Evolutionary conservation across 164 flowering plant genomes (phyloP), one percentile per base, ranked within the genome.

Genomic region (Aristolochia contorta): DNA sequence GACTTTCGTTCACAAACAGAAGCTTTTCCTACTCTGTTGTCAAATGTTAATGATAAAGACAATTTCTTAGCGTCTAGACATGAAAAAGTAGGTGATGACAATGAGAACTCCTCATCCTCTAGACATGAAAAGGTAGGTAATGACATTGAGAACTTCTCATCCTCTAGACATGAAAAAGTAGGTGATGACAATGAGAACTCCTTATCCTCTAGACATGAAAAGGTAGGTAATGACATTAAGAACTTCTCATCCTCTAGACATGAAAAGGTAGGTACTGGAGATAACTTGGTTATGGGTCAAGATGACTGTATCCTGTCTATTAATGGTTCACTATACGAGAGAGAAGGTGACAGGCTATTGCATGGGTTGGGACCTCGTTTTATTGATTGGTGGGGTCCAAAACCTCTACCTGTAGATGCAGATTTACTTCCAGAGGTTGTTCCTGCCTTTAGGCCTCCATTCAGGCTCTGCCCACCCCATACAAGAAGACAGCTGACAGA

Each of bases 291-390:
- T 49, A 53, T 54, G 47, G 68, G 57, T 47, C 59, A 62, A 43
- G 52, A 54, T 65, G 56, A 37, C 19, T 63, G 32, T 56, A 58
- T 19, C 30, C 56, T 61, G 56, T 60, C 73, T 58, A 60, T 73
- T 16, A 69, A 53, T 55, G 74, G 82, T 15, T 78, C 94, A 32
- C 60, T 92, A 54, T 92, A 69, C 74, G 91, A 87, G 77, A 83
- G 93, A 61, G 98, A 92, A 79, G 78, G 75, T 65, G 85, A 93
- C 64, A 83, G 99, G 71, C 70, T 93, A 71, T 72, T 93, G 81
- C 87, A 90, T 65, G 99, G 84, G n/a, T 75, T 93, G 57, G 99
- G 99, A 27, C 99, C 99, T 67, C 97, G 96, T 27, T 93, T 73
- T 59, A 65, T 79, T 69, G 96, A 93, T 65, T 93, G 99, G 99